Evolutionary conservation across 805 yeast genomes (phyloP), one percentile per base, ranked within the genome.

Genomic region (Wickerhamiella galacta): DNA sequence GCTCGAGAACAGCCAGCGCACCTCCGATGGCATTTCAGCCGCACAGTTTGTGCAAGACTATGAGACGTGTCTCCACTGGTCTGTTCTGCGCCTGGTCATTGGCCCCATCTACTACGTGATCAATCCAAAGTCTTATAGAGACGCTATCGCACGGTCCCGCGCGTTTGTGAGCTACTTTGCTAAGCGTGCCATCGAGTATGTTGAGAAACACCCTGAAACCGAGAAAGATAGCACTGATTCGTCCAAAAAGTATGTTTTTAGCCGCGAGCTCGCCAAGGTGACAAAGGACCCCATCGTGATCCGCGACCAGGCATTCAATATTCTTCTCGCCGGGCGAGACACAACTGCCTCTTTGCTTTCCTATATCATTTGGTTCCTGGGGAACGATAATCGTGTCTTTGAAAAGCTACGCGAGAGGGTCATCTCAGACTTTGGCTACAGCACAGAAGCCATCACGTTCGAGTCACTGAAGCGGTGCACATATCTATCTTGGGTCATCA

Each of bases 311-410:
- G 47, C 57, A 34, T 49, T 63, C 44, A 62, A 59, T 36, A 57
- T 63, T 31, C 51, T 63, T 37, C 39, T 61, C 16, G 68, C 68
- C 18, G 67, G 66, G 12, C 53, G 68, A 44, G 67, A 63, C 41
- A 63, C 68, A 16, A 63, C 68, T 9, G 65, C 68, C 6, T 59
- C 64, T 4, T 47, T 61, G 22, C 52, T 63, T 30, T 53, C 63
- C 10, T 61, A 60, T 38, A 42, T 54, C 17, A 47, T 60, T 34
- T 57, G 44, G 32, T 64, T 59, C 42, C 50, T 61, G 31, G 54
- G 64, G 6, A 49, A 60, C 37, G 46, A 57, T 35, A 64, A 63
- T 3, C 47, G 45, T 1, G 44, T 59, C 6, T 56, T 53, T 45
- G 34, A 42, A 8, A 53, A 48, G 39, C 50, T 63, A 36, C 52